Evolutionary conservation across 2,329 filamentous ascomycete genomes (phyloP).

Genomic region (Neopestalotiopsis clavispora): DNA sequence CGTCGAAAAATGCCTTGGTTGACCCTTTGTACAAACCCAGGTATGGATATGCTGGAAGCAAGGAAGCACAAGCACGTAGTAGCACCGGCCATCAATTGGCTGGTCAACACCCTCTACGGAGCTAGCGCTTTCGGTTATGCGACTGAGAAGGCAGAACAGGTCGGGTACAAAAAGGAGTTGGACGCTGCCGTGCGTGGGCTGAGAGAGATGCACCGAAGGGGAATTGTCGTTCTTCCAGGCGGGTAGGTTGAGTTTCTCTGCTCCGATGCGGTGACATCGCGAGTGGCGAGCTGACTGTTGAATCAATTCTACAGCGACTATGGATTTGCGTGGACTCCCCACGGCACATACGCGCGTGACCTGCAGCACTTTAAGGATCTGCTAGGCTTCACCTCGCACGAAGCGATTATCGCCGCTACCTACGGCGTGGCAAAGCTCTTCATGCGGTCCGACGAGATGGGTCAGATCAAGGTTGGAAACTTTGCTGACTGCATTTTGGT

Average conservation of each 20-base stretch:
- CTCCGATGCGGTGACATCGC: too few species aligned
- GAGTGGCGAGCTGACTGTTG: too few species aligned
- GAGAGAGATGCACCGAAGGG: slow-evolving; percentile 49
- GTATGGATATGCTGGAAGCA: slow-evolving; percentile 44
- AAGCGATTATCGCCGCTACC: slow-evolving; percentile 49
- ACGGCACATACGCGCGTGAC: slow-evolving; percentile 53
- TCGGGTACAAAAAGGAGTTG: slow-evolving; percentile 48
- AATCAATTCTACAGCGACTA: slow-evolving; percentile 34
- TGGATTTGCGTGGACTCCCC: slow-evolving; percentile 52
- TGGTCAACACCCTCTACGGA: slow-evolving; percentile 37
- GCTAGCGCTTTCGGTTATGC: slow-evolving; percentile 45
- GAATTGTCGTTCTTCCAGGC: slow-evolving; percentile 50
- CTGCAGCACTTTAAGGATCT: slow-evolving; percentile 50
- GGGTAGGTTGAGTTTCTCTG: slow-evolving; percentile 29
- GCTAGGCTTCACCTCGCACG: slow-evolving; percentile 48
- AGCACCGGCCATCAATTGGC: slow-evolving; percentile 49
- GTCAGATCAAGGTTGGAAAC: slow-evolving; percentile 45
- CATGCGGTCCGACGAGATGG: slow-evolving; percentile 40
- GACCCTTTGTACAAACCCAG: too few species aligned
- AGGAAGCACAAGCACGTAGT: slow-evolving; percentile 45
- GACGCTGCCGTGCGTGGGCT: slow-evolving; percentile 43
- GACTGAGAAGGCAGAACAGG: slow-evolving; percentile 45
- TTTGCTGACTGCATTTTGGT: slow-evolving; percentile 51
- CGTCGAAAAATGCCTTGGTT: too few species aligned
- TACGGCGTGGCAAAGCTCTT: slow-evolving; percentile 46